Percentiles rank a stretch among this genome's conserved stretches.
Conservation (phyloP, 2,329 filamentous ascomycete species). For the Plenodomus biglobosus region DNA sequence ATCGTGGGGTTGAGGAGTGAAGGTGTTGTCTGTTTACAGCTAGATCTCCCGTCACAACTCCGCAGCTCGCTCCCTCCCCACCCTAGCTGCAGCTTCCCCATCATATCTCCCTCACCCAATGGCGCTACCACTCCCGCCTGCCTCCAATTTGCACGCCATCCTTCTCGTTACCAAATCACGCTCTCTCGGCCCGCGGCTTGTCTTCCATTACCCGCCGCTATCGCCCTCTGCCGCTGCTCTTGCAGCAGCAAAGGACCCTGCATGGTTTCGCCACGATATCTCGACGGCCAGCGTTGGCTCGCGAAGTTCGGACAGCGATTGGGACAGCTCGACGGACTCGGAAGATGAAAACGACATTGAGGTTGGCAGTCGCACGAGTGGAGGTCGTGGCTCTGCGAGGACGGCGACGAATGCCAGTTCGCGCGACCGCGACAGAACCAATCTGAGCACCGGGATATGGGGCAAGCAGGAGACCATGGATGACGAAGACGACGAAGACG, state of each 20-base stretch:
- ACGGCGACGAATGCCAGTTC: conserved; percentile 27
- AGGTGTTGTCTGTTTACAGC: not conserved
- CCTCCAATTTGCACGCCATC: conserved; percentile 45
- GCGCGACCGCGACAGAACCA: conserved; percentile 29
- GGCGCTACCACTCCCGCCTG: conserved; percentile 33
- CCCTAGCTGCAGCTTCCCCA: not conserved
- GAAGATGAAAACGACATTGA: conserved; percentile 41
- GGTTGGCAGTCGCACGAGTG: conserved; percentile 39
- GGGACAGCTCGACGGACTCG: conserved; percentile 41
- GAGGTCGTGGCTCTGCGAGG: conserved; percentile 34
- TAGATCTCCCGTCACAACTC: not conserved
- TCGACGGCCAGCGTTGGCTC: conserved; percentile 41
- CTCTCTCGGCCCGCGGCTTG: conserved; percentile 44
- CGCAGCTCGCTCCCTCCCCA: conserved; percentile 8
- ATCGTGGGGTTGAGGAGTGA: not conserved
- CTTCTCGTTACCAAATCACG: conserved; percentile 46
- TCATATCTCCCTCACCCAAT: conserved; percentile 12
- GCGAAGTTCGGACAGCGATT: conserved; percentile 40
- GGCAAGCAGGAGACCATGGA: conserved; percentile 41
- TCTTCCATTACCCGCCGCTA: conserved; percentile 48
- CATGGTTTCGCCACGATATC: conserved; percentile 43
- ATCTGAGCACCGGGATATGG: conserved; percentile 33
- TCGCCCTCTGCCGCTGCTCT: conserved; percentile 41
- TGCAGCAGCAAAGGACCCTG: conserved; percentile 34
- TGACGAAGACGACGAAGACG: conserved; percentile 37